A percentile compares a stretch with the other conserved stretches of the same genome.
Conservation (phyloP, 345 rosid genomes). For the Citrus maxima region DNA sequence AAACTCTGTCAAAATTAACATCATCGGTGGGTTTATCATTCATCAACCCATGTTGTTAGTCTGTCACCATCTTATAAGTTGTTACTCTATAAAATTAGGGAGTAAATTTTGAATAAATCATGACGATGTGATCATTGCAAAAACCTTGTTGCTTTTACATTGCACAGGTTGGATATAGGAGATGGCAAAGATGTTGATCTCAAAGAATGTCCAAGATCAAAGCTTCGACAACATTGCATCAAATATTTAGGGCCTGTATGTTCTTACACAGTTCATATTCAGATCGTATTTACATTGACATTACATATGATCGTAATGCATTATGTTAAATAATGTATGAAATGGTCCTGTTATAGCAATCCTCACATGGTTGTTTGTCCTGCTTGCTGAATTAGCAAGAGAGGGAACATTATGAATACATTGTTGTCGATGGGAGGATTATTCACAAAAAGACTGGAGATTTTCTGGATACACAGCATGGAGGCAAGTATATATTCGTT, state of each 20-base stretch:
- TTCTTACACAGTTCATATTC: not conserved
- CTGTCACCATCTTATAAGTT: not conserved
- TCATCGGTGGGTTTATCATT: not conserved
- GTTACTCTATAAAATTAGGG: not conserved
- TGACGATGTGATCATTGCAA: not conserved
- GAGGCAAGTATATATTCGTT: constrained; percentile 79
- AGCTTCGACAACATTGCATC: constrained; percentile 75
- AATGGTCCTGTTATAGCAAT: not conserved
- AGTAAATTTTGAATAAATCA: not conserved
- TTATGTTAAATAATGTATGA: not conserved
- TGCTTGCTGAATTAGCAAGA: constrained; percentile 64
- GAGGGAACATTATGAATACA: constrained; percentile 73
- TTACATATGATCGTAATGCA: not conserved
- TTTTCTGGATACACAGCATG: constrained; percentile 49
- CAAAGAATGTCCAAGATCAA: constrained; percentile 54
- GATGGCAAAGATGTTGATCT: constrained; percentile 78
- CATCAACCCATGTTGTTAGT: not conserved
- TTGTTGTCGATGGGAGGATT: constrained; percentile 58
- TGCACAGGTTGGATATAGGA: constrained; percentile 82
- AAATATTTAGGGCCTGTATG: constrained; percentile 94
- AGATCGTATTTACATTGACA: not conserved
- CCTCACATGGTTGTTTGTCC: not conserved
- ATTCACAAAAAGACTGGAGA: constrained; percentile 54
- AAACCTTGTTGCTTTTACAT: not conserved
- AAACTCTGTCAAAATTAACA: not conserved